Conservation (phyloP, 2,329 filamentous ascomycete species). For the Xylaria polymorpha region DNA sequence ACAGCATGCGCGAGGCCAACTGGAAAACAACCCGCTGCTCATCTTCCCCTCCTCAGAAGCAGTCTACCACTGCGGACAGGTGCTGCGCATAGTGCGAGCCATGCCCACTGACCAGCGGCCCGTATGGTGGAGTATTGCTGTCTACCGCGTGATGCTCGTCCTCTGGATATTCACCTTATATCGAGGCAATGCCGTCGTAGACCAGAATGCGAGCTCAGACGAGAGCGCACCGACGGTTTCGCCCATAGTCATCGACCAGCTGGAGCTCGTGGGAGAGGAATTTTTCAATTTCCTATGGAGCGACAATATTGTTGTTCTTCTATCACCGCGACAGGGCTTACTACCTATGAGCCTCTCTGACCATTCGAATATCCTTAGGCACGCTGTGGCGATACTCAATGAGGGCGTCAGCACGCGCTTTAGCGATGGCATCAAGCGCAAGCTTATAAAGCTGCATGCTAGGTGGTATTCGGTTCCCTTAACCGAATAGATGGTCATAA, state of each 20-base stretch:
- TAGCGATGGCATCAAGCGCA: slow-evolving; percentile 59
- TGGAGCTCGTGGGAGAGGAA: slow-evolving; percentile 54
- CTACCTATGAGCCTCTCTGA: slow-evolving; percentile 53
- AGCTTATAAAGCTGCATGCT: slow-evolving; percentile 50
- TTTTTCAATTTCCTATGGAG: slow-evolving; percentile 56
- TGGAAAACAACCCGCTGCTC: slow-evolving; percentile 70
- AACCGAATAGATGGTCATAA: neutral
- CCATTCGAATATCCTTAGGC: slow-evolving; percentile 54
- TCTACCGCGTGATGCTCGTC: slow-evolving; percentile 74
- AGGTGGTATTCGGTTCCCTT: neutral
- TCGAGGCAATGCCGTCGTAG: neutral
- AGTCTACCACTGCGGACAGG: slow-evolving; percentile 75
- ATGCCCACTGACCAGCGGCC: slow-evolving; percentile 72
- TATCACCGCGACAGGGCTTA: slow-evolving; percentile 52
- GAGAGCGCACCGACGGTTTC: slow-evolving; percentile 34
- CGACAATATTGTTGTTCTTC: slow-evolving; percentile 52
- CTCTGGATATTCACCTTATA: slow-evolving; percentile 70
- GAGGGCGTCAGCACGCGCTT: slow-evolving; percentile 57
- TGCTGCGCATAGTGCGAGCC: slow-evolving; percentile 68
- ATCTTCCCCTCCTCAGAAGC: slow-evolving; percentile 72
- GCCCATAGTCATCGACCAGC: slow-evolving; percentile 55
- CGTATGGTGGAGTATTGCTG: slow-evolving; percentile 76
- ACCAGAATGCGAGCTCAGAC: neutral
- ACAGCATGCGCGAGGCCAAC: slow-evolving; percentile 71
- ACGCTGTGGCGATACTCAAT: slow-evolving; percentile 56